These are phyloP conservation scores for Leccinum fibrillosum DNA, from an alignment of 768 basidiomycete species.

Conservation along the genomic window DNA sequence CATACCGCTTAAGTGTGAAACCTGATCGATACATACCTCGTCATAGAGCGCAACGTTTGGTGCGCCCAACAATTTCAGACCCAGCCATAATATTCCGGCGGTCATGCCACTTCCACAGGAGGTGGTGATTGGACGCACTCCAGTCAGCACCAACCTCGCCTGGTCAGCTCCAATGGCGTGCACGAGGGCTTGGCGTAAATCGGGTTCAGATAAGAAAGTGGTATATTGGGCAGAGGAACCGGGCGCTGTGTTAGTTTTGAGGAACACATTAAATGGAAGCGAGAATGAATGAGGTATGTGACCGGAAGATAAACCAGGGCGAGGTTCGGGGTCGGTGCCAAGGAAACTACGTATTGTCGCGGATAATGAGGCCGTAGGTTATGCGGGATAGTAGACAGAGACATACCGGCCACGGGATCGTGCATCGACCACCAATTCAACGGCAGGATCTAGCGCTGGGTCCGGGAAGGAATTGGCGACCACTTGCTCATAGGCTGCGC, in stretches of 20 bases:
- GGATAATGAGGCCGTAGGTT: conserved; percentile 3
- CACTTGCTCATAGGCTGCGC: conserved; percentile 76
- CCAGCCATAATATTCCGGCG: conserved; percentile 92
- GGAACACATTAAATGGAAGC: conserved; percentile 77
- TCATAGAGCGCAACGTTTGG: conserved; percentile 78
- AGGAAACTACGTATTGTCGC: conserved; percentile 52
- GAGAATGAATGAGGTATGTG: conserved; percentile 89
- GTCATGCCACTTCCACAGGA: conserved; percentile 98
- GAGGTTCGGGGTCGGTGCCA: conserved; percentile 84
- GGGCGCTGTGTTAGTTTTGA: conserved; percentile 40
- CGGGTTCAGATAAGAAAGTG: conserved; percentile 53
- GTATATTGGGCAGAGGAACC: conserved; percentile 47
- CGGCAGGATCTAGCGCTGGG: conserved; percentile 39
- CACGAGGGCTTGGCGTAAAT: conserved; percentile 59
- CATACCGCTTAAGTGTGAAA: conserved; percentile 11
- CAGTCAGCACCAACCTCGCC: conserved; percentile 55
- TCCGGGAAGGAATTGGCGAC: conserved; percentile 61
- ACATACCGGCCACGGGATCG: conserved; percentile 75
- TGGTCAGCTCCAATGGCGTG: conserved; percentile 59
- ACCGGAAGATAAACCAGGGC: conserved; percentile 82
- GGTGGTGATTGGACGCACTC: conserved; percentile 60
- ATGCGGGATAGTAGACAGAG: neutral
- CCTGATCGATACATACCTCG: conserved; percentile 58
- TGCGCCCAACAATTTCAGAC: conserved; percentile 69
- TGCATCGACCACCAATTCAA: conserved; percentile 84